Evolutionary conservation across 2,329 filamentous ascomycete genomes (phyloP), one percentile per base, ranked within the genome.

Genomic region (Dactylellina sp.): DNA sequence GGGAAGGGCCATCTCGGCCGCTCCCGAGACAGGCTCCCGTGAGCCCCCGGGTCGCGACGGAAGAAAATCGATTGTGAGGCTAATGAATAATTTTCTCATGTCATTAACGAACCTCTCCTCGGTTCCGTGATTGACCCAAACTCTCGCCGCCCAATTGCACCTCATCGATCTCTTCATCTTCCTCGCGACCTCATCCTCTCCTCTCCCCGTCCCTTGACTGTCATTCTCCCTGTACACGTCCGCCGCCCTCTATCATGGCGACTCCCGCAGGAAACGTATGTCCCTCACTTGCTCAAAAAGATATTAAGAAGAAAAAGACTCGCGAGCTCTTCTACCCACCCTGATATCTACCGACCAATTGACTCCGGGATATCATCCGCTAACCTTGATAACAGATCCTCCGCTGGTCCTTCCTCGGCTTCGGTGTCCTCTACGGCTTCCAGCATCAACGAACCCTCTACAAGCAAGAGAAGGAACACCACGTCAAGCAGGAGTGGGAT

Each of bases 381-480:
- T 68, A 22, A 68, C 52, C 16, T 28, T 47, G 5, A 9, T 16
- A 12, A 65, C 83, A 99, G 95, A 94, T 99, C 83, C 88, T 98
- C 83, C 93, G 95, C 84, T 99, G 94, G 87, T 94, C 93, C 81
- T 93, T 93, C 81, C 91, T 99, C 78, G 91, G 89, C 81, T 86
- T 92, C 80, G 95, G 95, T 82, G 85, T 98, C 81, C 89, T 97
- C 84, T 99, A 99, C 86, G 95, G 95, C 82, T 89, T 97, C 85
- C 91, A 89, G 83, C 94, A 97, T 86, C 95, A 99, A 85, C 86
- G 90, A 81, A 87, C 88, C 76, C 90, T 99, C 83, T 89, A 84
- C 78, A 83, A 91, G 66, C 83, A 87, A 80, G 88, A 93, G 80
- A 91, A 89, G 84, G 83, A 86, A 75, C 85, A 89, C 78, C 87